Base-by-base conservation (phyloP, 2,329 filamentous ascomycete species). In the Exserohilum turcica region DNA sequence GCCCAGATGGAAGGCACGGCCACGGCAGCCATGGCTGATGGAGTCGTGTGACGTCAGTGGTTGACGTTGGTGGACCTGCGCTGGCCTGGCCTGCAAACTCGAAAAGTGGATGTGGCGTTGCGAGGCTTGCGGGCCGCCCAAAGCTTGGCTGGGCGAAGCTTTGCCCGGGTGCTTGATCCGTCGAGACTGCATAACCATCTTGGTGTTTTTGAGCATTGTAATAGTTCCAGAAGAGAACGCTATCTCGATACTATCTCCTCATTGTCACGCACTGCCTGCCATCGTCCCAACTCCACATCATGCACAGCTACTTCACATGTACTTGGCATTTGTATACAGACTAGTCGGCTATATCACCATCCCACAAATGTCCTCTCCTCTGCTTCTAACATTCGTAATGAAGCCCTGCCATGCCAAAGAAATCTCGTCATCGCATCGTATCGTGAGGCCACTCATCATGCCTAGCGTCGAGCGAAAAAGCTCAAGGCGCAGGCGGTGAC, bases 371-470 rank as follows among this genome's bases (percentile, higher is more conserved):
- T 13, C 48, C 51, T 55, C 55, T 56, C 48, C 59, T 32, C 39
- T 63, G 54, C 36, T 50, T 36, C 39, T 46, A 48, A 21, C 16
- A 46, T 35, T 46, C 27, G 18, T 24, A 46, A 33, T 43, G 28
- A 15, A 15, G 13, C 3, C 21, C n/a, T 7, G 53, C 64, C 59
- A 62, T 50, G 33, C n/a, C n/a, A 47, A 50, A 15, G 28, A 53
- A 32, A 40, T 44, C 43, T 28, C 31, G 35, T 44, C 38, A 9
- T 15, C 18, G 51, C 48, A 29, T 39, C 31, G 47, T 27, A 9
- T 42, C 43, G 37, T 50, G 36, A 42, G 45, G 28, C 46, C 31
- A 43, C 13, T 31, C 39, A 32, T 43, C 29, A n/a, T 43, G 21
- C 40, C 13, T 43, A 21, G 24, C 32, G 10, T 43, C 19, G 12